phyloP scores from a whole-genome alignment of 352 stramenopile genomes.

The Globisporangium canariense region DNA sequence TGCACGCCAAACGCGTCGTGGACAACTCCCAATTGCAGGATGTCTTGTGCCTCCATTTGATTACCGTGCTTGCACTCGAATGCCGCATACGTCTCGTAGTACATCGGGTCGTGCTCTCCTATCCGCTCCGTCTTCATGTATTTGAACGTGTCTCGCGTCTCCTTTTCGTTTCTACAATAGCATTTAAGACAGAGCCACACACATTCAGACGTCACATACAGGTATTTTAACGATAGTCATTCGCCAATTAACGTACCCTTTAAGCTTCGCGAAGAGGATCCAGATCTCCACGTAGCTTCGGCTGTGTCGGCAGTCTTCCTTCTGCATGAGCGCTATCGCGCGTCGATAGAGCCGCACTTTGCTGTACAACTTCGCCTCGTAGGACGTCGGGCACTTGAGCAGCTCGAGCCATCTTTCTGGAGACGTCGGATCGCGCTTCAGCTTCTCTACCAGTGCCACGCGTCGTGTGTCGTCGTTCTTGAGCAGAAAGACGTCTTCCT shows the following conservation, averaged over 20 bases:
- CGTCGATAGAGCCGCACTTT: conserved; percentile 42
- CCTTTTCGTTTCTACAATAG: conserved; percentile 33
- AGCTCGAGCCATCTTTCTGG: conserved; percentile 52
- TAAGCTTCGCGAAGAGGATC: conserved; percentile 51
- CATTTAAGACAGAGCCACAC: neutral
- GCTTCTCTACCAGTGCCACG: conserved; percentile 36
- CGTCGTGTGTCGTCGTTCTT: conserved; percentile 41
- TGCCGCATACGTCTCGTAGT: conserved; percentile 64
- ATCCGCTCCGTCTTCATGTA: conserved; percentile 58
- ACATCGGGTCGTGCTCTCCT: conserved; percentile 37
- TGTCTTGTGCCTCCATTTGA: conserved; percentile 43
- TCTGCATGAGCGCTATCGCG: conserved; percentile 37
- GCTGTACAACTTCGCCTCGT: conserved; percentile 36
- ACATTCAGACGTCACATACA: neutral
- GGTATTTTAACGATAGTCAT: neutral
- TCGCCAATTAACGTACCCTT: conserved; percentile 25
- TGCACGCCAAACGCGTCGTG: conserved; percentile 33
- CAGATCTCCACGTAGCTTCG: conserved; percentile 57
- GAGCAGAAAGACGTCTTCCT: conserved; percentile 57
- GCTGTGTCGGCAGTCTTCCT: conserved; percentile 23
- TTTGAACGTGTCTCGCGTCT: conserved; percentile 46
- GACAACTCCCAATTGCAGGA: conserved; percentile 46
- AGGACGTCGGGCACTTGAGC: conserved; percentile 41
- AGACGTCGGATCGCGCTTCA: conserved; percentile 44
- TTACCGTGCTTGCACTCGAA: conserved; percentile 58